These are phyloP conservation scores for Oryza rufipogon DNA, from an alignment of 176 grass and related monocot genomes.

Conservation along the genomic window DNA sequence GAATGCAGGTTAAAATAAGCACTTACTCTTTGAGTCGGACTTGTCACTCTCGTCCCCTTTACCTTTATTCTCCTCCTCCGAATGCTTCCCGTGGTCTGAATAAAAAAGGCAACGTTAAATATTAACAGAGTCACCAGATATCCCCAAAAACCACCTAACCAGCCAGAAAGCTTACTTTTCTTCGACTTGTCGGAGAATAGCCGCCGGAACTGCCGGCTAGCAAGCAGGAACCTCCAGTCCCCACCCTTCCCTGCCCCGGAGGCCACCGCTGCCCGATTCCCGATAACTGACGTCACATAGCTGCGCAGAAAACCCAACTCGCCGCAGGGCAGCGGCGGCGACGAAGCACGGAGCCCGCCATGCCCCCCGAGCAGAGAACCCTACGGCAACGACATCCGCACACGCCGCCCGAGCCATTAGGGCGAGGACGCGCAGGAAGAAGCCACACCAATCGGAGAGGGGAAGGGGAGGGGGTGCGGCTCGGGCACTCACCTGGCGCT, in stretches of 20 bases:
- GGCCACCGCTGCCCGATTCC: slow-evolving; percentile 29
- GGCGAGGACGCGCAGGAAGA: background rate
- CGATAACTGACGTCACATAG: slow-evolving; percentile 61
- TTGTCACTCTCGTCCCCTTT: slow-evolving; percentile 67
- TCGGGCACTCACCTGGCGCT: slow-evolving; percentile 49
- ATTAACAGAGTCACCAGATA: background rate
- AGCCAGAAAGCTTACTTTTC: slow-evolving; percentile 62
- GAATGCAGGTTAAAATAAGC: slow-evolving; percentile 8
- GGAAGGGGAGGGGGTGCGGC: background rate
- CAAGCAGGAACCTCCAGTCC: slow-evolving; percentile 69
- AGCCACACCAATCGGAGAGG: background rate
- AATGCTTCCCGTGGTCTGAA: slow-evolving; percentile 80
- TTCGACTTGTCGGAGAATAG: slow-evolving; percentile 61
- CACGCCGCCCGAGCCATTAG: background rate
- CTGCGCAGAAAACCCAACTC: slow-evolving; percentile 51
- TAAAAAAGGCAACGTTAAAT: background rate
- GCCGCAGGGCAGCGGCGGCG: slow-evolving; percentile 11
- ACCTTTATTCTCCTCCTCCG: slow-evolving; percentile 61
- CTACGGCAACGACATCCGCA: slow-evolving; percentile 30
- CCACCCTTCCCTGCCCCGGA: slow-evolving; percentile 27
- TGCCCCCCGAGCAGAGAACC: slow-evolving; percentile 49
- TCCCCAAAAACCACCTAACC: slow-evolving; percentile 14
- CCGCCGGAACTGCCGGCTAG: slow-evolving; percentile 58
- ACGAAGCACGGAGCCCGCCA: slow-evolving; percentile 35
- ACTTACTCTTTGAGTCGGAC: slow-evolving; percentile 68